phyloP scores from a whole-genome alignment of 441 rosid species.

The Populus trichocarpa region DNA sequence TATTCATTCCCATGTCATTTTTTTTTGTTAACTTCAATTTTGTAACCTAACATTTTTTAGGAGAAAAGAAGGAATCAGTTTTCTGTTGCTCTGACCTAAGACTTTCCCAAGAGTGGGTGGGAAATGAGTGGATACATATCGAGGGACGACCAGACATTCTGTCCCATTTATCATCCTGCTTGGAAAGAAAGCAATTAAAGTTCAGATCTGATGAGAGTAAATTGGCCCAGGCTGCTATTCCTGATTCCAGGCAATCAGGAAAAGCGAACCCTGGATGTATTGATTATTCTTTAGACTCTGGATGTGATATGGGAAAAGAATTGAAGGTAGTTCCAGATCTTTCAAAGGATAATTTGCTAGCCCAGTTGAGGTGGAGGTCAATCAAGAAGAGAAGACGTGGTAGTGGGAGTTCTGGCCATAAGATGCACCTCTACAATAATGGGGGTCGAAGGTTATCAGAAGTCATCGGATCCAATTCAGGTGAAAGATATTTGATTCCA shows the following conservation, averaged over 20 bases:
- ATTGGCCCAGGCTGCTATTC: conserved; percentile 8
- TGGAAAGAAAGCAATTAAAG: conserved; percentile 25
- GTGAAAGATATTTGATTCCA: conserved; percentile 26
- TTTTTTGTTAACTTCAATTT: background rate
- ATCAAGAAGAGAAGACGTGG: conserved; percentile 53
- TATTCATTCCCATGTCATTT: background rate
- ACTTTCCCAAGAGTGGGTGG: conserved; percentile 67
- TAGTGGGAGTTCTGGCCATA: conserved; percentile 28
- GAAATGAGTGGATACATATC: conserved; percentile 48
- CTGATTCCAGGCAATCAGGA: conserved; percentile 12
- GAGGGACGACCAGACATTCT: conserved; percentile 43
- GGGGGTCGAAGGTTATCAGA: conserved; percentile 12
- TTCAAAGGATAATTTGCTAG: conserved; percentile 47
- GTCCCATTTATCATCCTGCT: conserved; percentile 22
- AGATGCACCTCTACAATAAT: conserved; percentile 20
- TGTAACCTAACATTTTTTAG: conserved; percentile 21
- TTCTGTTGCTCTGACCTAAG: conserved; percentile 44
- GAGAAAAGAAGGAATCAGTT: conserved; percentile 52
- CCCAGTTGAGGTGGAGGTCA: conserved; percentile 58
- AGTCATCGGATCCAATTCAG: conserved; percentile 7
- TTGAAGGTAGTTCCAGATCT: conserved; percentile 43
- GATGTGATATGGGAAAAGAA: conserved; percentile 19
- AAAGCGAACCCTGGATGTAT: conserved; percentile 21
- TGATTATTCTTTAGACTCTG: conserved; percentile 22
- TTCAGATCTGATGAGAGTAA: conserved; percentile 20